A percentile compares a stretch with the other conserved stretches of the same genome.
Evolutionary conservation across 192 early-diverging fungal genomes (phyloP).

Genomic region (Coemansia sp.): DNA sequence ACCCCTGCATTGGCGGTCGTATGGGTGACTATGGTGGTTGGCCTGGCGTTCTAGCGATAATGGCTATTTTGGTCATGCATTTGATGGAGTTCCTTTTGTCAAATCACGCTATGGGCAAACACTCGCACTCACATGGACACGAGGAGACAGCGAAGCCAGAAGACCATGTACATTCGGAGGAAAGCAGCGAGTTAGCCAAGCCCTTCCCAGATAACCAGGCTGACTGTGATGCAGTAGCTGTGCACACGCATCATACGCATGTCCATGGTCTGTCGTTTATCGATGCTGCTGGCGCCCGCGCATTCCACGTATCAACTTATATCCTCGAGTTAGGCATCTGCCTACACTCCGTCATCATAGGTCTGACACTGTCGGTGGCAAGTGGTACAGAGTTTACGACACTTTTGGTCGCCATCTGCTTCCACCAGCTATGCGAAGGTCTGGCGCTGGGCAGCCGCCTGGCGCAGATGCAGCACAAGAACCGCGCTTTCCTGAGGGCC

Average conservation of each 20-base stretch:
- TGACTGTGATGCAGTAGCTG: slow-evolving; percentile 47
- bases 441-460: slow-evolving; percentile 77
- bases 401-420: slow-evolving; percentile 68
- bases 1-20: slow-evolving; percentile 61
- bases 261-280: slow-evolving; percentile 52
- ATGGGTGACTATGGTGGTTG: slow-evolving; percentile 58
- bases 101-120: slow-evolving; percentile 49
- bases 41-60: slow-evolving; percentile 64
- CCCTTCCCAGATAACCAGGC: background rate
- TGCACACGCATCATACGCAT: slow-evolving; percentile 58
- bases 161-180: background rate
- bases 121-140: slow-evolving; percentile 30
- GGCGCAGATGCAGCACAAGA: slow-evolving; percentile 56
- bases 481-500: slow-evolving; percentile 31
- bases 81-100: slow-evolving; percentile 64
- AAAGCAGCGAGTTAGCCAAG: slow-evolving; percentile 2
- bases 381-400: slow-evolving; percentile 60
- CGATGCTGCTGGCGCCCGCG: slow-evolving; percentile 18
- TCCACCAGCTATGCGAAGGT: slow-evolving; percentile 82
- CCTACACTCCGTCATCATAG: slow-evolving; percentile 78
- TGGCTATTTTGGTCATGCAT: slow-evolving; percentile 69
- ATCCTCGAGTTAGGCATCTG: slow-evolving; percentile 79
- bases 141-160: background rate
- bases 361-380: slow-evolving; percentile 66
- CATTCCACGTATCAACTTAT: slow-evolving; percentile 62